Evolutionary conservation across 140 eudicot species (phyloP).

Genomic region (Flaveria floridana): DNA sequence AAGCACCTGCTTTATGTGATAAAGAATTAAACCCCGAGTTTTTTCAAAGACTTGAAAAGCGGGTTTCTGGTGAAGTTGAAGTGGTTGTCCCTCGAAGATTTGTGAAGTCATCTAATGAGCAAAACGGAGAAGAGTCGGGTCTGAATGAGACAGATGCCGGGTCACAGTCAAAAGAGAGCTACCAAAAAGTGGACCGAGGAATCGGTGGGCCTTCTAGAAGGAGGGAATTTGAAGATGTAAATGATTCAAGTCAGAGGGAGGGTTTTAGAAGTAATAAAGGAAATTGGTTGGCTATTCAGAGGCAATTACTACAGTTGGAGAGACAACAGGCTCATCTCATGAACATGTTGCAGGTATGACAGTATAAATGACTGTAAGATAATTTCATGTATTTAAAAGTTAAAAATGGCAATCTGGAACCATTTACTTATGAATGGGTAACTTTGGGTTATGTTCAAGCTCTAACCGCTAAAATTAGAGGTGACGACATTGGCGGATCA

Average conservation of each 20-base stretch:
- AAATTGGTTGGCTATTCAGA: slow-evolving; percentile 91
- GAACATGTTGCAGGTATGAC: slow-evolving; percentile 89
- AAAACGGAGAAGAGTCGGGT: slow-evolving; percentile 45
- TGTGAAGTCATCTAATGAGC: slow-evolving; percentile 50
- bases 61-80: slow-evolving; percentile 82
- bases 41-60: slow-evolving; percentile 78
- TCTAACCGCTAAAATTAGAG: background rate
- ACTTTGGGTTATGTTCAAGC: background rate
- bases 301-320: slow-evolving; percentile 81
- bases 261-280: slow-evolving; percentile 65
- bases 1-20: slow-evolving; percentile 72
- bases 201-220: slow-evolving; percentile 43
- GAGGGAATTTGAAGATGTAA: slow-evolving; percentile 51
- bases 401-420: background rate
- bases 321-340: slow-evolving; percentile 89
- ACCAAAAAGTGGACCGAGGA: slow-evolving; percentile 45
- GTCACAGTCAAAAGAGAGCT: slow-evolving; percentile 40
- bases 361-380: background rate
- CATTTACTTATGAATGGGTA: background rate
- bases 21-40: slow-evolving; percentile 83
- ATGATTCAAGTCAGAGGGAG: slow-evolving; percentile 52
- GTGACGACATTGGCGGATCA: background rate
- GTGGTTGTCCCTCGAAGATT: slow-evolving; percentile 83
- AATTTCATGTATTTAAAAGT: background rate
- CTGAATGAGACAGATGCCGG: slow-evolving; percentile 38